phyloP scores from a whole-genome alignment of 345 rosid genomes.

The Raphanus sativus region DNA sequence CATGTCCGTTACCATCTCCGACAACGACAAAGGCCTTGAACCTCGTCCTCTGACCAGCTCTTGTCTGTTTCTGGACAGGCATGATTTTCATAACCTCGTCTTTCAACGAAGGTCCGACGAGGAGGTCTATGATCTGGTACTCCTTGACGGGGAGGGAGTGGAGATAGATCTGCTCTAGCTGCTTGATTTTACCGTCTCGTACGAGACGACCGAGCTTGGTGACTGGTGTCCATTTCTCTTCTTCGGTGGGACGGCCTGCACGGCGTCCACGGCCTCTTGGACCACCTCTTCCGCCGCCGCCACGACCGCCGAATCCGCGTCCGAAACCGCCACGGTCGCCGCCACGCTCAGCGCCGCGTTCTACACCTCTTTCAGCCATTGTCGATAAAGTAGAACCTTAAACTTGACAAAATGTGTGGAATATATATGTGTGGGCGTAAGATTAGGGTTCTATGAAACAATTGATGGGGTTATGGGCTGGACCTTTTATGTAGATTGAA shows the following conservation, averaged over 20 bases:
- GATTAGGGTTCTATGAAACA: not conserved
- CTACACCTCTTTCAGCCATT: constrained; percentile 69
- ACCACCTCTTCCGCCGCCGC: constrained; percentile 45
- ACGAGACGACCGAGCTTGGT: constrained; percentile 85
- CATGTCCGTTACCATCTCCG: constrained; percentile 65
- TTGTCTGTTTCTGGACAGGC: constrained; percentile 81
- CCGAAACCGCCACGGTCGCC: constrained; percentile 64
- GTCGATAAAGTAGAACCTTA: not conserved
- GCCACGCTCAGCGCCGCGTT: constrained; percentile 32
- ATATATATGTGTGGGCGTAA: not conserved
- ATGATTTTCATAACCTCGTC: constrained; percentile 92
- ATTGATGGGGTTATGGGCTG: not conserved
- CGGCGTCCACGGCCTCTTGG: constrained; percentile 41
- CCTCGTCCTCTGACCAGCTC: constrained; percentile 71
- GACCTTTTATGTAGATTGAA: not conserved
- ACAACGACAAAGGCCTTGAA: constrained; percentile 81
- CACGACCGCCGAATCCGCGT: constrained; percentile 43
- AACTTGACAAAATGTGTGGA: not conserved
- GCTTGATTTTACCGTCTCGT: constrained; percentile 46
- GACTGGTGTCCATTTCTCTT: constrained; percentile 77
- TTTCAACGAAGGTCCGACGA: constrained; percentile 62
- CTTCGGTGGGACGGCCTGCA: constrained; percentile 65
- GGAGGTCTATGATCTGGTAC: constrained; percentile 68
- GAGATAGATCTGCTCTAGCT: constrained; percentile 68
- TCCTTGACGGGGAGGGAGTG: constrained; percentile 86